Percentiles rank a stretch among this genome's conserved stretches.
Conservation (phyloP, 2,329 filamentous ascomycete genomes). For the Penicillium corylophilum region DNA sequence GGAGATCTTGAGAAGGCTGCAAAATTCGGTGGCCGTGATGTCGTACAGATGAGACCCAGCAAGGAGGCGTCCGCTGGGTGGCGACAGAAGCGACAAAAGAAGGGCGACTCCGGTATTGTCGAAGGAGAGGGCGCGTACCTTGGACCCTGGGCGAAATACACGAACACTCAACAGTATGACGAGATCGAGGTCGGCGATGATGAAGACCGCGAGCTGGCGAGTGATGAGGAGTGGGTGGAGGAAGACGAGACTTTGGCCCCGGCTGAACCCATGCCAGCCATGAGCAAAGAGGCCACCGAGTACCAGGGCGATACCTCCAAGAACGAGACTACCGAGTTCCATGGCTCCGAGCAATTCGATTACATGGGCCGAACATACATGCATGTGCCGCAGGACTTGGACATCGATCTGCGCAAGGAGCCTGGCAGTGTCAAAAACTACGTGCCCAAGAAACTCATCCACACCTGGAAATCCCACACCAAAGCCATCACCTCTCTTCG, state of each 20-base stretch:
- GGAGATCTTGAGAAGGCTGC: conserved; percentile 50
- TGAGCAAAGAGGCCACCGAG: conserved; percentile 52
- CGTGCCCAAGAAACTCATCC: conserved; percentile 89
- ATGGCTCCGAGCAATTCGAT: conserved; percentile 79
- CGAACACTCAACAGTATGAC: conserved; percentile 68
- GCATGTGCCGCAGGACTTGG: conserved; percentile 91
- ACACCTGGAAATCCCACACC: conserved; percentile 82
- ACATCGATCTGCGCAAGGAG: conserved; percentile 81
- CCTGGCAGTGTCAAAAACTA: conserved; percentile 79
- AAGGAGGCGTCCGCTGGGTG: conserved; percentile 71
- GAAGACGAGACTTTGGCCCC: conserved; percentile 55
- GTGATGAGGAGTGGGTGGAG: conserved; percentile 78
- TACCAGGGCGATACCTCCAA: conserved; percentile 57
- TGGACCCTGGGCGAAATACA: conserved; percentile 90
- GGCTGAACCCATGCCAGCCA: conserved; percentile 45
- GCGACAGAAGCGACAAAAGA: conserved; percentile 75
- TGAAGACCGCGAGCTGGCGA: conserved; percentile 68
- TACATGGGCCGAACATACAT: conserved; percentile 97
- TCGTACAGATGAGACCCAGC: conserved; percentile 54
- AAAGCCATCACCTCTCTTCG: conserved; percentile 85
- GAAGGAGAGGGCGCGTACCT: conserved; percentile 87
- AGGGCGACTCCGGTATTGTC: conserved; percentile 78
- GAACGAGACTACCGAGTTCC: conserved; percentile 82
- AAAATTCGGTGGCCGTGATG: conserved; percentile 52
- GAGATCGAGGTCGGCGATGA: conserved; percentile 64